Evolutionary conservation across 1,139 yeast genomes (phyloP), one percentile per base, ranked within the genome.

Genomic region (Magnusiomyces fungicola): DNA sequence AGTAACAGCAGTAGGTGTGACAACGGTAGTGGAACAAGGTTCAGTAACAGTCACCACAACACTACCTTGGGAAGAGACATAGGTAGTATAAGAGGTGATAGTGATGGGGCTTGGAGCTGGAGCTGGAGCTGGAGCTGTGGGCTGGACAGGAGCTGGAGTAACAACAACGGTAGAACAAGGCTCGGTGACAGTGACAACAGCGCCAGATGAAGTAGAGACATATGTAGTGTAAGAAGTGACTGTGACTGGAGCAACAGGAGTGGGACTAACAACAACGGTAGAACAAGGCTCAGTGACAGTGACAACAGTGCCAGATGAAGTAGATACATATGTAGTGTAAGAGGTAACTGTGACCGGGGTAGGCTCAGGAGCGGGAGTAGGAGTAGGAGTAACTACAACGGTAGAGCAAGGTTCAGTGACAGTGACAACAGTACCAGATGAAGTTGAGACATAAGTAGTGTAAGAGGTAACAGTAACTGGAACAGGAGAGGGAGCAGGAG

Each of bases 271-370:
- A 18, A 32, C 36, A n/a, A 32, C 36, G n/a, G 36, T 32, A 14
- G 16, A 5, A 34, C 49, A 46, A 21, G 53, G 53, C 43, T 47
- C 50, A 42, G 53, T 50, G 41, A 50, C 53, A 19, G 53, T 50
- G 19, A 47, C 45, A 10, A 47, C 40, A 18, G 10, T 19, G 24
- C 44, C 44, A 6, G 16, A 43, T 7, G 7, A 12, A 14, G 9
- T 14, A n/a, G 36, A 32, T 14, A n/a, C 16, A n/a, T 14, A 9
- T 12, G 36, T 32, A 6, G 9, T 32, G 36, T 7, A 9, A 12
- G 36, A 32, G 23, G 38, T 41, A 12, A 36, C 39, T 4, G 36
- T 18, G 36, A 30, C 22, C 9, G n/a, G n/a, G 33, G 30, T n/a
- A 21, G 44, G n/a, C 3, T n/a, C 22, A 9, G 34, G 6, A n/a